These are phyloP conservation scores for Candida tibetensis DNA, from an alignment of 805 yeast genomes.

Conservation along the genomic window DNA sequence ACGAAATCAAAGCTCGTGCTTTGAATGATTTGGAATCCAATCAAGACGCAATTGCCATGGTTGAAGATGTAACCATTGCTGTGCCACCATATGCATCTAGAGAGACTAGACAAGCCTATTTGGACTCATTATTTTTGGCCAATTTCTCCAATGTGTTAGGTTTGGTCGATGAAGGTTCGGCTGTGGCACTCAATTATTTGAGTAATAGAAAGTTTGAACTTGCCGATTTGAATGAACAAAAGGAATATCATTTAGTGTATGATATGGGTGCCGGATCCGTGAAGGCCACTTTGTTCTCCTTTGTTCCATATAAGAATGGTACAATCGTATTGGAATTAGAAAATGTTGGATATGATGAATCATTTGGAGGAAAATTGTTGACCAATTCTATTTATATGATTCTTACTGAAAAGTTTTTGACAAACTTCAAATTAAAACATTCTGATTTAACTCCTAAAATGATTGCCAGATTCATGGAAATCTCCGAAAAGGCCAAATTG, in stretches of 20 bases:
- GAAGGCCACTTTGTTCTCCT: slow-evolving; percentile 77
- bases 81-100: slow-evolving; percentile 71
- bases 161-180: slow-evolving; percentile 86
- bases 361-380: slow-evolving; percentile 72
- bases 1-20: slow-evolving; percentile 65
- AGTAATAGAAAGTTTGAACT: slow-evolving; percentile 44
- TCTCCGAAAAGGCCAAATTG: slow-evolving; percentile 85
- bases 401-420: slow-evolving; percentile 57
- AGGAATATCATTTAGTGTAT: slow-evolving; percentile 66
- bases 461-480: slow-evolving; percentile 65
- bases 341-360: slow-evolving; percentile 66
- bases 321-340: slow-evolving; percentile 55
- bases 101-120: slow-evolving; percentile 65
- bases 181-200: slow-evolving; percentile 82
- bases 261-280: slow-evolving; percentile 95
- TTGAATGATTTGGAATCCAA: slow-evolving; percentile 44
- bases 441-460: slow-evolving; percentile 47
- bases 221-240: slow-evolving; percentile 33
- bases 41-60: slow-evolving; percentile 41
- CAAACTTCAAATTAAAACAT: slow-evolving; percentile 35
- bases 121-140: slow-evolving; percentile 71
- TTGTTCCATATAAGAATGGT: slow-evolving; percentile 44
- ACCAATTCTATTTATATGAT: slow-evolving; percentile 64
- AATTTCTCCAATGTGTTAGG: slow-evolving; percentile 58
- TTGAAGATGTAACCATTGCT: slow-evolving; percentile 69